phyloP scores from a whole-genome alignment of 2,329 filamentous ascomycete genomes.

The Aspergillus caelatus region DNA sequence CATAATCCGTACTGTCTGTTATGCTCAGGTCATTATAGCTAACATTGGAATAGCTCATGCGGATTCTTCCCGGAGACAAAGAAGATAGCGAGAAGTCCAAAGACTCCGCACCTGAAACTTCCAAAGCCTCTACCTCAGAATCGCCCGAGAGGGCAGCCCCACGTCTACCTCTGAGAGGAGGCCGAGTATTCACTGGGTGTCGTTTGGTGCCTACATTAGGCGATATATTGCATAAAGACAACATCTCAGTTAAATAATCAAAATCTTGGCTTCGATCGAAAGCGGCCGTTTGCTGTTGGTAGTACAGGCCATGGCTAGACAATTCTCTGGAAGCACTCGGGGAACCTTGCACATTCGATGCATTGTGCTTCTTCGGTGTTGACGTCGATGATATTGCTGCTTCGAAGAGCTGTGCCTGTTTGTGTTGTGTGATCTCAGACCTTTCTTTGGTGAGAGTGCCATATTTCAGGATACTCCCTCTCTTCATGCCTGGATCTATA shows the following conservation, averaged over 20 bases:
- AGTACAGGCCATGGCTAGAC: conserved; percentile 20
- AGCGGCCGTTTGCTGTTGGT: conserved; percentile 13
- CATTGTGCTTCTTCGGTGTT: conserved; percentile 16
- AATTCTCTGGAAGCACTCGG: conserved; percentile 11
- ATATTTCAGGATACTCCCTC: conserved; percentile 45
- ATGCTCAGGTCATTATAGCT: conserved; percentile 12
- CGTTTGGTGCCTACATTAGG: conserved; percentile 24
- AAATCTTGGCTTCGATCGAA: conserved; percentile 18
- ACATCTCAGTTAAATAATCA: conserved; percentile 29
- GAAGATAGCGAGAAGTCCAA: conserved; percentile 7
- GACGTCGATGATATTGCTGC: conserved; percentile 26
- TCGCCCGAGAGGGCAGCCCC: conserved; percentile 9
- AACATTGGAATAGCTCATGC: conserved; percentile 29
- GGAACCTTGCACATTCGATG: conserved; percentile 14
- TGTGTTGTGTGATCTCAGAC: conserved; percentile 31
- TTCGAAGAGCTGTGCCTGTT: conserved; percentile 33
- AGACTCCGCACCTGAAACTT: conserved; percentile 6
- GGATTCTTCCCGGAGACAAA: conserved; percentile 13
- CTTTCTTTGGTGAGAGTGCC: conserved; percentile 42
- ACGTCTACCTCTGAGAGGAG: conserved; percentile 15
- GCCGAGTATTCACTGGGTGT: conserved; percentile 18
- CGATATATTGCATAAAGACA: conserved; percentile 28
- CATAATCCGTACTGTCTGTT: neutral
- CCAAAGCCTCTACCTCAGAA: conserved; percentile 17
- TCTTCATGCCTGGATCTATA: conserved; percentile 45